phyloP scores from a whole-genome alignment of 352 stramenopile genomes.

The Globisporangium radiosum region DNA sequence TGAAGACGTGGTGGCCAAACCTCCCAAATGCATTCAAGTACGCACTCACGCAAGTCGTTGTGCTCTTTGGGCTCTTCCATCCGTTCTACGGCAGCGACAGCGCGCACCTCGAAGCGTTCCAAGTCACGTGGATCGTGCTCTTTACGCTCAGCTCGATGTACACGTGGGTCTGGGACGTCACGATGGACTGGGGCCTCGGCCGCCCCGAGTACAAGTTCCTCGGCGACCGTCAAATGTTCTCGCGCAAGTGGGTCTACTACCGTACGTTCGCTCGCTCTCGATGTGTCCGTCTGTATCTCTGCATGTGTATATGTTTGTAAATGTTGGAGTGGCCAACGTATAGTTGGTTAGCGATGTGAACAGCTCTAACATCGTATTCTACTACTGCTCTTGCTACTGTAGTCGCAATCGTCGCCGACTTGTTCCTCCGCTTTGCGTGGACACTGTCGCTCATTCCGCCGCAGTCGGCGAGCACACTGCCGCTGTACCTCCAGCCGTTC shows the following conservation, averaged over 20 bases:
- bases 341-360: background rate
- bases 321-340: background rate
- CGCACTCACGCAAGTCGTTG: slow-evolving; percentile 74
- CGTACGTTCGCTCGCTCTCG: slow-evolving; percentile 5
- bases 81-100: slow-evolving; percentile 49
- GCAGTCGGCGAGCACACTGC: slow-evolving; percentile 44
- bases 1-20: slow-evolving; percentile 92
- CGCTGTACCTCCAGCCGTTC: slow-evolving; percentile 77
- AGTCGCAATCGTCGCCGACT: slow-evolving; percentile 65
- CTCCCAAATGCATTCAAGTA: slow-evolving; percentile 97
- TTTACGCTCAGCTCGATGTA: slow-evolving; percentile 80
- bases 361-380: background rate
- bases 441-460: slow-evolving; percentile 75
- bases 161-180: slow-evolving; percentile 81
- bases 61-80: slow-evolving; percentile 84
- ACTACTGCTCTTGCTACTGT: background rate
- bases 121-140: slow-evolving; percentile 66
- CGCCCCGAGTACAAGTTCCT: slow-evolving; percentile 73
- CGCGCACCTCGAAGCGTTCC: slow-evolving; percentile 26
- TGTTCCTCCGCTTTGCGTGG: slow-evolving; percentile 82
- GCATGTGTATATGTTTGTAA: background rate
- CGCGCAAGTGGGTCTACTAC: slow-evolving; percentile 75
- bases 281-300: background rate
- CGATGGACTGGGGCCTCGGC: slow-evolving; percentile 83
- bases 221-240: slow-evolving; percentile 82